A percentile compares a stretch with the other conserved stretches of the same genome.
Evolutionary conservation across 805 yeast genomes (phyloP).

Genomic region (Wickerhamiella dianesei): DNA sequence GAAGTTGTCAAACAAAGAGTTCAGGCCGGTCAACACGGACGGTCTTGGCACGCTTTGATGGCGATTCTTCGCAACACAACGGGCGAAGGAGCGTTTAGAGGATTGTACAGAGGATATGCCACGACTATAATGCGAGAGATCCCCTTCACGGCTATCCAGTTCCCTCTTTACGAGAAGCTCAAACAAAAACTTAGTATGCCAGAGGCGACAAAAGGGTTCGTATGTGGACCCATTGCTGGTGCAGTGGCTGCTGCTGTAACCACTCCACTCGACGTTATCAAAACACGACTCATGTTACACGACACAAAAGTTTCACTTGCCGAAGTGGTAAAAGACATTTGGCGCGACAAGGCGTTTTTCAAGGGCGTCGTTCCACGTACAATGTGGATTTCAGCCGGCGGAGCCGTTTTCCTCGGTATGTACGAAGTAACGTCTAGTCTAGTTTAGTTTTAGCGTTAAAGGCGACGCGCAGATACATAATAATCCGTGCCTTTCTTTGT

Average conservation of each 20-base stretch:
- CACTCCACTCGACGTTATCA: conserved; percentile 86
- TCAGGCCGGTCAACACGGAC: conserved; percentile 48
- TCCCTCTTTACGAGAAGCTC: conserved; percentile 79
- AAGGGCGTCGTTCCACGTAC: conserved; percentile 92
- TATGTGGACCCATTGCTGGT: conserved; percentile 88
- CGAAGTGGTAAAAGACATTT: conserved; percentile 37
- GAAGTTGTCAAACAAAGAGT: conserved; percentile 93
- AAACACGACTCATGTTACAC: conserved; percentile 80
- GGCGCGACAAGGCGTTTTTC: conserved; percentile 66
- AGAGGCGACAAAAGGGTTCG: conserved; percentile 55
- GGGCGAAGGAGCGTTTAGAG: conserved; percentile 66
- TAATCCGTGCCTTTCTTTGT: conserved; percentile 32
- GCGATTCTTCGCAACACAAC: conserved; percentile 46
- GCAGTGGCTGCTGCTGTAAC: conserved; percentile 91
- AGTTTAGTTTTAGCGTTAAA: not conserved
- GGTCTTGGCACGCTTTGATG: conserved; percentile 56
- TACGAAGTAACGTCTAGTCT: conserved; percentile 41
- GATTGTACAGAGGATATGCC: conserved; percentile 85
- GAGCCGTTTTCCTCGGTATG: conserved; percentile 91
- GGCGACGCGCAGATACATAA: conserved; percentile 17
- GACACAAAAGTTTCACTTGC: conserved; percentile 35
- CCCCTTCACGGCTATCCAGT: conserved; percentile 92
- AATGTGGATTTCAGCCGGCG: conserved; percentile 96
- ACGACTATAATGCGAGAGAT: conserved; percentile 90
- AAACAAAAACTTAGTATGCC: conserved; percentile 42